Evolutionary conservation across 1,284 basidiomycete genomes (phyloP), one percentile per base, ranked within the genome.

Genomic region (Microbotryomycetes sp.): DNA sequence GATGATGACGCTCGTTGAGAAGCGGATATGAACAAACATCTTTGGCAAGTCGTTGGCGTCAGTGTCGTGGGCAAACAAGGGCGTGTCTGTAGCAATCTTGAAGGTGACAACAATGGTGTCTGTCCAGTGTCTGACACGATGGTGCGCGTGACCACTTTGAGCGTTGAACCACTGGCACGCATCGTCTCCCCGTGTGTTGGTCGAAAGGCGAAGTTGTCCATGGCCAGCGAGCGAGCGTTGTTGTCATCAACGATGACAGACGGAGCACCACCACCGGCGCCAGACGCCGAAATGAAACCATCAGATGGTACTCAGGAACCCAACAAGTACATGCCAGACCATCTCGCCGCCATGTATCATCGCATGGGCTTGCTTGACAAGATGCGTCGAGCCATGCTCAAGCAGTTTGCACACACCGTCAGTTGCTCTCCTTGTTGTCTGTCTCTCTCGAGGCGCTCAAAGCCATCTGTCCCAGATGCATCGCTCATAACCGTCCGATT

Each of bases 341-440:
- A 49, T 15, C 60, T 67, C 54, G 65, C 55, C 4, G 31, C 30
- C 3, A 42, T 25, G 7, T 65, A 56, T 58, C 56, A 64, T 29
- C 58, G 53, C 25, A 23, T 52, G 1, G 66, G 66, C 16, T 48
- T 51, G 5, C 61, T 65, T 45, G 66, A 67, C 56, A 6, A 42
- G 3, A 53, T 67, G 25, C 55, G 66, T 3, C 56, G 56, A 19
- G 36, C 50, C 3, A 56, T 67, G 49, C 53, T 67, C 28, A 7
- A 6, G 2, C 58, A 60, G 25, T 67, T 65, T 15, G 19, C 12
- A 19, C 36, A 42, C 36, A 42, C 19, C 12, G 36, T 42, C 36
- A 42, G 36, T n/a, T n/a, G 36, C 36, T 42, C 36, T 19, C 36
- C 9, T 42, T 42, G n/a, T n/a, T n/a, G n/a, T n/a, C n/a, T n/a